phyloP scores from a whole-genome alignment of 225 moss, liverwort and hornwort species.

The Pseudisothecium myosuroides region DNA sequence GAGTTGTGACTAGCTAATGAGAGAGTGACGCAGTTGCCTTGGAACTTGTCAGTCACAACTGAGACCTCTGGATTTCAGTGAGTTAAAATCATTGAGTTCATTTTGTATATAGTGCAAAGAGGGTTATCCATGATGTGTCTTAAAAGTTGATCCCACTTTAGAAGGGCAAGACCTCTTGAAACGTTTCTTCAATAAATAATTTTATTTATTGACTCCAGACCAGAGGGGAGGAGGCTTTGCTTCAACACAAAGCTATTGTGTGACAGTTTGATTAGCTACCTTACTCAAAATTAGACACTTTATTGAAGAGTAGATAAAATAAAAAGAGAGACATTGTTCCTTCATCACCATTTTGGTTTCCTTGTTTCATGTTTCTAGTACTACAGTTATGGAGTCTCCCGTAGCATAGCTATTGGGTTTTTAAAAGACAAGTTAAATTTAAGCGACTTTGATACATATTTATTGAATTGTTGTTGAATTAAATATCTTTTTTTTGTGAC shows the following conservation, averaged over 20 bases:
- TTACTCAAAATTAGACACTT: too few species aligned
- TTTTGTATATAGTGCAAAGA: not conserved
- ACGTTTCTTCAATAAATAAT: not conserved
- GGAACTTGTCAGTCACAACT: not conserved
- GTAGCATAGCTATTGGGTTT: not conserved
- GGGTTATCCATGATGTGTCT: not conserved
- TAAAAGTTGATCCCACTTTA: not conserved
- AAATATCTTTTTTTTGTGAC: too few species aligned
- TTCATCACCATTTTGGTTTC: not conserved
- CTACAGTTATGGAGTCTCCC: accelerated
- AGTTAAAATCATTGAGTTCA: not conserved
- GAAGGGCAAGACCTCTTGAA: not conserved
- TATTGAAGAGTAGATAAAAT: not conserved
- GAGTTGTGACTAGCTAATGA: not conserved
- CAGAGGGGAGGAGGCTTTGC: not conserved
- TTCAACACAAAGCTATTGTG: accelerated
- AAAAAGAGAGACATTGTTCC: not conserved
- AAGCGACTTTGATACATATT: not conserved
- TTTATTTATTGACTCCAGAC: not conserved
- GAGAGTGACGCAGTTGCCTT: not conserved
- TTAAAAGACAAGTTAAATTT: not conserved
- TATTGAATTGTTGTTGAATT: not conserved
- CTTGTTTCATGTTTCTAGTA: not conserved
- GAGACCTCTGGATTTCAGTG: not conserved
- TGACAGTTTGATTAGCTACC: not conserved